Evolutionary conservation across 768 basidiomycete genomes (phyloP).

Genomic region (Coprinopsis marcescibilis): DNA sequence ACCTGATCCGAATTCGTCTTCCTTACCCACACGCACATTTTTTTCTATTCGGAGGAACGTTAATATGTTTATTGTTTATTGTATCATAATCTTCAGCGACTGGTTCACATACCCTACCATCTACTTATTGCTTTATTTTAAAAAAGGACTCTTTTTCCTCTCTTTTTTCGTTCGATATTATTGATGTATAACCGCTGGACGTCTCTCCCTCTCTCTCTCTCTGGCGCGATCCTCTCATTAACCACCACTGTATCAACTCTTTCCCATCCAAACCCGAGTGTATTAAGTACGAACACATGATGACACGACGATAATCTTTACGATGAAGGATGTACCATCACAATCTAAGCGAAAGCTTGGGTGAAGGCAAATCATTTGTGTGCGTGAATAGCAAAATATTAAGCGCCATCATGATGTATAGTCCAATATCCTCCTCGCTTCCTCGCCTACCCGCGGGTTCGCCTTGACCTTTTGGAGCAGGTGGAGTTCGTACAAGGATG

Average conservation of each 20-base stretch:
- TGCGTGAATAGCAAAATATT: background rate
- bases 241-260: conserved; percentile 2
- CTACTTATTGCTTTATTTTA: background rate
- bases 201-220: background rate
- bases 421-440: conserved; percentile 53
- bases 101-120: background rate
- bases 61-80: conserved; percentile 14
- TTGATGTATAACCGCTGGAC: background rate
- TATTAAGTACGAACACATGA: background rate
- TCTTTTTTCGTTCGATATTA: conserved; percentile 5
- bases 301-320: background rate
- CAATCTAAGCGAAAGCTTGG: too few relatives aligned
- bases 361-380: too few relatives aligned
- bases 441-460: conserved; percentile 63
- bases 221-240: background rate
- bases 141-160: background rate
- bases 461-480: conserved; percentile 54
- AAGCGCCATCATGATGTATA: conserved; percentile 19
- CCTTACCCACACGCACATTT: background rate
- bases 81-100: conserved; percentile 9
- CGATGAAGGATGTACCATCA: too few relatives aligned
- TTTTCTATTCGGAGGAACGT: conserved; percentile 1
- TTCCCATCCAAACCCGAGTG: conserved; percentile 8
- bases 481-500: conserved; percentile 82
- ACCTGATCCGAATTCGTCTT: background rate